Evolutionary conservation across 495 filamentous ascomycete species (phyloP).

Genomic region (Friedmanniomyces simplex): DNA sequence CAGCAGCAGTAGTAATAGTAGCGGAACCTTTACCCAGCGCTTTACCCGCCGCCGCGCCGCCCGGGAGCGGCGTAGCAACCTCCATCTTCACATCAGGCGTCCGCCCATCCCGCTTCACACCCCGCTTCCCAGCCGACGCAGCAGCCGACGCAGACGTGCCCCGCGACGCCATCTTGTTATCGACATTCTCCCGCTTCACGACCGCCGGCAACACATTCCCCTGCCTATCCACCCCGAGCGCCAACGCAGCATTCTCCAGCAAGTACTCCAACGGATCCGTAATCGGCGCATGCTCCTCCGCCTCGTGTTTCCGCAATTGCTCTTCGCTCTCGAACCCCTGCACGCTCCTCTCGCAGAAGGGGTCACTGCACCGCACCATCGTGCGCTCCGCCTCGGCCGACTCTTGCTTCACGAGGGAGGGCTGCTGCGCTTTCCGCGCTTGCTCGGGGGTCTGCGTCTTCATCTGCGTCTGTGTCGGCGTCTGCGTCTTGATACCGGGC

Average conservation of each 20-base stretch:
- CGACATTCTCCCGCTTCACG: constrained; percentile 6
- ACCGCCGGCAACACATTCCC: constrained; percentile 25
- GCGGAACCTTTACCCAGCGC: neutral
- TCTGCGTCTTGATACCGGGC: neutral
- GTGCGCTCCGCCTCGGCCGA: constrained; percentile 31
- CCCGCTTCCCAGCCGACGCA: constrained; percentile 6
- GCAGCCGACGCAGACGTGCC: constrained; percentile 3
- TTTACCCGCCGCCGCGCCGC: constrained; percentile 9
- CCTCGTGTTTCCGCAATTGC: constrained; percentile 39
- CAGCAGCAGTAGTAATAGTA: neutral
- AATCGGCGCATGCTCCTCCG: constrained; percentile 44
- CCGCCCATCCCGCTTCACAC: constrained; percentile 16
- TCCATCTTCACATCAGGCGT: constrained; percentile 22
- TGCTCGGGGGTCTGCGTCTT: constrained; percentile 10
- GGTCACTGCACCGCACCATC: constrained; percentile 37
- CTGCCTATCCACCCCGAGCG: constrained; percentile 39
- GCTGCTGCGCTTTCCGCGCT: constrained; percentile 4
- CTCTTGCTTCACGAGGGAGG: constrained; percentile 10
- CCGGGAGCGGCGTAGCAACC: constrained; percentile 16
- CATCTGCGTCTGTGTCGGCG: neutral
- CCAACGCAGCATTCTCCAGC: constrained; percentile 35
- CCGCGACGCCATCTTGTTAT: constrained; percentile 1
- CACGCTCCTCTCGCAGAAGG: constrained; percentile 36
- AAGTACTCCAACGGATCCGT: constrained; percentile 44
- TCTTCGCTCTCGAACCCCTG: constrained; percentile 46